These are phyloP conservation scores for Plasmodium berghei DNA, from an alignment of 169 alveolate species.

Conservation along the genomic window DNA sequence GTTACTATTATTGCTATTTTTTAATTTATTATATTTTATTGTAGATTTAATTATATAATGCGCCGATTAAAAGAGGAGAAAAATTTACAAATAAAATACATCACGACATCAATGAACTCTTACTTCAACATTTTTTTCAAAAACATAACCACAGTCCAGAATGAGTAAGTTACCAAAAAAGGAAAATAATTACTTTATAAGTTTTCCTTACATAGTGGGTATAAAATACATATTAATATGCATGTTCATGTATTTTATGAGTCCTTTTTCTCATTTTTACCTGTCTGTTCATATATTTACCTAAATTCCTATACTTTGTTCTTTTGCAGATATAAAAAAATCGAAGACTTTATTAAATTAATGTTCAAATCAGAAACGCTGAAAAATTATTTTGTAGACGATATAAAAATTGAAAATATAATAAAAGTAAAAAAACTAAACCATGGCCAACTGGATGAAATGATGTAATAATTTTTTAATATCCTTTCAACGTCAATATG, in stretches of 20 bases:
- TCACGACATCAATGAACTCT: constrained; percentile 45
- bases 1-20: too few relatives aligned
- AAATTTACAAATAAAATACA: constrained; percentile 43
- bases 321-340: constrained; percentile 10
- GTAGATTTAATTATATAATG: constrained; percentile 60
- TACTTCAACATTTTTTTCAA: constrained; percentile 53
- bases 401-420: constrained; percentile 67
- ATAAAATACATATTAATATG: too few relatives aligned
- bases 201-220: too few relatives aligned
- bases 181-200: too few relatives aligned
- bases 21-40: too few relatives aligned
- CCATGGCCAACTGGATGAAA: constrained; percentile 30
- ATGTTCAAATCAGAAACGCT: constrained; percentile 32
- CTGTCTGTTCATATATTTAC: neutral
- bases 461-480: constrained; percentile 27
- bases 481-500: neutral
- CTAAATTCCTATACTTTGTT: neutral
- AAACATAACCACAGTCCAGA: constrained; percentile 11
- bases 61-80: constrained; percentile 55
- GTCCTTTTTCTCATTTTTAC: too few relatives aligned
- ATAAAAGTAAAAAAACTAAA: constrained; percentile 62
- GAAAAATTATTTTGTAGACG: constrained; percentile 48
- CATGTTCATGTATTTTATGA: too few relatives aligned
- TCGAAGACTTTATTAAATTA: constrained; percentile 27
- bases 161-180: constrained; percentile 19